Evolutionary conservation across 2,329 filamentous ascomycete genomes (phyloP), one percentile per base, ranked within the genome.

Genomic region (Bipolaris oryzae): DNA sequence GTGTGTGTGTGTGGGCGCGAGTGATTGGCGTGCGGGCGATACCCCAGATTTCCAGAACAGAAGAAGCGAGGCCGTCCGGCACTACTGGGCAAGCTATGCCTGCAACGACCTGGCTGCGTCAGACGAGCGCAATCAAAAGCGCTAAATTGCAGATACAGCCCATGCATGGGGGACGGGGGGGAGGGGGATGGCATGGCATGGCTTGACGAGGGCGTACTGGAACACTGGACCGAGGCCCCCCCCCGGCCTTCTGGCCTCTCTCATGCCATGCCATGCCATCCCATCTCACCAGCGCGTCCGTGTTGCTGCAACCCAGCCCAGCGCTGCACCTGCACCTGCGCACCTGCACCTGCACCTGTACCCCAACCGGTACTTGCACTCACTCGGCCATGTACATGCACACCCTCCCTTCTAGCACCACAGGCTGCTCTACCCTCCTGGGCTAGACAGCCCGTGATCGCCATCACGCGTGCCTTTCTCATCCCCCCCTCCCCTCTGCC

Each of bases 1-100:
- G n/a, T n/a, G n/a, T n/a, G 25, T 28, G 25, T 9, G 25, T 28
- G 25, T 28, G 33, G 45, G 34, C 13, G 28, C 16, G 23, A 35
- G 16, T 38, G 62, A 71, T 72, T 68, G 67, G 70, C 56, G 63
- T 60, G 65, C 54, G 59, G 68, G 55, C 45, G 37, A 51, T 73
- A 73, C 72, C 72, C 72, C 72, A 63, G 72, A 71, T 74, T 75
- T 67, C 64, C 41, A 47, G 53, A 56, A 58, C 46, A 63, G 61
- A 45, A 23, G 21, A 61, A 56, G 60, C 46, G 57, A 50, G 49
- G 45, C 44, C 46, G 50, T 57, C 66, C 66, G 66, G 62, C 66
- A 64, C 66, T 62, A 68, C 58, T 37, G 41, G 20, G 9, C 42
- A n/a, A 31, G 38, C 63, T 62, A 66, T 45, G 55, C 61, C 56